Evolutionary conservation across 2,329 filamentous ascomycete genomes (phyloP), one percentile per base, ranked within the genome.

Genomic region (Claviceps paspali): DNA sequence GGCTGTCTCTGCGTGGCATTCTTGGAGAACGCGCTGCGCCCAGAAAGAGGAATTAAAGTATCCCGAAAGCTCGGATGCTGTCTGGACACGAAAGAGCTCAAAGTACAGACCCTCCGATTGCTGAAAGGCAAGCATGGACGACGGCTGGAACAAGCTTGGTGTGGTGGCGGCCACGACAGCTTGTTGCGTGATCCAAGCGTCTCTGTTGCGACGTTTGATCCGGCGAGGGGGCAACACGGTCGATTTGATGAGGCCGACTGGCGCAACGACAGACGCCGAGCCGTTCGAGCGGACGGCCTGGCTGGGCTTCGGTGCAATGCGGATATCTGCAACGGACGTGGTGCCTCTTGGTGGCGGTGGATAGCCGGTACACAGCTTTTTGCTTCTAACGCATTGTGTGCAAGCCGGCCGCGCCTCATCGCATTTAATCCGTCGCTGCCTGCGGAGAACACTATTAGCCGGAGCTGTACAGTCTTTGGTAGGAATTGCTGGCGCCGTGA

Each of bases 11-110:
- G 64, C 62, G 44, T 80, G 73, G 36, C 73, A 79, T 51, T 76
- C 73, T 45, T 75, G 70, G 8, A 80, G 52, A 2, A 81, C 74
- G 24, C 68, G 67, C 30, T 66, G 62, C 1, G 66, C 74, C 76
- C 76, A 82, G 49, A 81, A 81, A 2, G 67, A 62, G 15, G 67
- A 70, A 49, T 79, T 72, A 42, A 81, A 81, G 50, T 76, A 80
- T 10, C 77, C 76, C 0, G 76, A 78, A 6, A 81, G 58, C 47
- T 78, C 73, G 33, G 59, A 68, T 2, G 75, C 71, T 0, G 77
- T 79, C 30, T 72, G 70, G 19, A 67, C 60, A 29, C 68, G 67
- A 47, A 80, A 79, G 10, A 78, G 56, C 39, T 74, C 65, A 47
- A 79, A 79, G 46, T 79, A 79, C 34, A 67, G 64, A 14, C 61